Base-by-base conservation (phyloP, 805 yeast genomes). In the Sugiyamaella boreocaroliniensis region DNA sequence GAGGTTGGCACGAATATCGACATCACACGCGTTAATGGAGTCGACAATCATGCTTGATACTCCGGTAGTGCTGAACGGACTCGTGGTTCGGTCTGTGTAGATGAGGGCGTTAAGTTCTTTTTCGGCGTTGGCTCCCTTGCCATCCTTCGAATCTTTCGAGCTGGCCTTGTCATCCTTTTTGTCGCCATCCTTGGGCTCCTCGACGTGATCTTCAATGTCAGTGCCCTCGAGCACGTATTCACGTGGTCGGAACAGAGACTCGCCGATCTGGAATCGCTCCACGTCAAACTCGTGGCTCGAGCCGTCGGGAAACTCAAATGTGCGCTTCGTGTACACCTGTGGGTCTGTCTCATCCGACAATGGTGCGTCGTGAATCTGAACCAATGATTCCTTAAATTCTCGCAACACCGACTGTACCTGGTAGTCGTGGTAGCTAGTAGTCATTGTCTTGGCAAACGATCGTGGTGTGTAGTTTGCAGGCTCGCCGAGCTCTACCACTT, bases 1-100 rank as follows among this genome's bases (percentile, higher is more conserved):
- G 19, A 89, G 74, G 43, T 89, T 85, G 1, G 96, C 85, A 55
- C 95, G 77, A 26, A 89, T 86, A 77, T 92, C 99, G 64, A 93
- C 88, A 68, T 90, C 97, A 47, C 72, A 69, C 1, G 68, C 60
- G 45, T 64, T 69, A 55, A 69, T 59, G 26, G 79, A 79, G 58
- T 76, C 81, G 45, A 78, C 77, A 51, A 80, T 76, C 55, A 89
- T 71, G 53, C 79, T 82, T 1, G 86, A 78, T 14, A 89, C 60
- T 1, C 80, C 80, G 18, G 63, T 49, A 29, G 59, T 52, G 14
- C 29, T 29, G 46, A 57, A 57, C 8, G 45, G 50, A 10, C 49
- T 29, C 1, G 58, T 51, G 15, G 56, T 44, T 10, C 60, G 49
- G 34, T 58, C 61, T 48, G 14, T 49, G 50, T 14, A 40, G 45